Conservation (phyloP, 352 stramenopile genomes). For the Phytophthora macrochlamydospora region DNA sequence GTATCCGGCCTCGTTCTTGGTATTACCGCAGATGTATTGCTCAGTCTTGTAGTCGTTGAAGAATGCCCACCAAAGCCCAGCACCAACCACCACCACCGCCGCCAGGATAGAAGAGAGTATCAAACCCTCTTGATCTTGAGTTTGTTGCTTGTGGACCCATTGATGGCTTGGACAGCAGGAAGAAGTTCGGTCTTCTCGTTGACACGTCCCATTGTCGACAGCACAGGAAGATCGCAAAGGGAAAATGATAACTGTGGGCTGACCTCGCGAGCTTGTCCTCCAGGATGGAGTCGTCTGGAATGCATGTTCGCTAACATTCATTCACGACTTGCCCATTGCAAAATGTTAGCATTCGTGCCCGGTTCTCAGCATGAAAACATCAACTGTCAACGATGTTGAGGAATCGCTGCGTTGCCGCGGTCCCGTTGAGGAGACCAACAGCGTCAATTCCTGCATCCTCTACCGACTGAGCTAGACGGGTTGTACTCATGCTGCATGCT, state of each 20-base stretch:
- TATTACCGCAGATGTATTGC: conserved; percentile 29
- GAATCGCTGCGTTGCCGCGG: no score
- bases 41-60: conserved; percentile 10
- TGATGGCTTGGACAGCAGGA: conserved; percentile 22
- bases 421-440: no score
- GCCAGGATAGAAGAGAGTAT: conserved; percentile 17
- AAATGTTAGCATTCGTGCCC: no score
- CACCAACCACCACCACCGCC: conserved; percentile 9
- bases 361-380: no score
- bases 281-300: not conserved
- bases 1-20: conserved; percentile 47
- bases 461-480: no score
- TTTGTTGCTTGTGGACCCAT: conserved; percentile 19
- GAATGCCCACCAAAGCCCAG: conserved; percentile 17
- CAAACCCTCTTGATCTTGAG: conserved; percentile 22
- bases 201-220: conserved; percentile 4
- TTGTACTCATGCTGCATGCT: no score
- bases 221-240: not conserved
- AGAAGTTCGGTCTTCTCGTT: conserved; percentile 22
- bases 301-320: not conserved
- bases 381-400: no score
- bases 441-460: no score
- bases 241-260: not conserved
- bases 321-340: not conserved
- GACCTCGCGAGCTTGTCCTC: not conserved